Conservation (phyloP, 805 yeast genomes). For the Hanseniaspora occidentalis region DNA sequence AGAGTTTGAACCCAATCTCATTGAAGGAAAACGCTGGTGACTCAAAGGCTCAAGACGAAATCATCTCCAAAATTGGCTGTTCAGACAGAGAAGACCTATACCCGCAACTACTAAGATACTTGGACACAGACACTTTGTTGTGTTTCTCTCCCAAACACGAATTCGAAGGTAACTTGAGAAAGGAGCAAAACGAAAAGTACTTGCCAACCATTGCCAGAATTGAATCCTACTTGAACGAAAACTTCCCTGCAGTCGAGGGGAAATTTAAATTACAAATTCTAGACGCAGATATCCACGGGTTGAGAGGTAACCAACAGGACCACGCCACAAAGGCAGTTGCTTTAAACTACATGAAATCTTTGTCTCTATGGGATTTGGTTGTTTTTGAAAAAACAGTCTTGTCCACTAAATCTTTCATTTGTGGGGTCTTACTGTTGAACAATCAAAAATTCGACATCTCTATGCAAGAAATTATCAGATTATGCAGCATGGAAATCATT, state of each 20-base stretch:
- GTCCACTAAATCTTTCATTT: slow-evolving; percentile 73
- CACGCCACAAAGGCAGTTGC: slow-evolving; percentile 50
- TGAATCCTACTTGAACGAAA: slow-evolving; percentile 40
- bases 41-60: slow-evolving; percentile 28
- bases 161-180: slow-evolving; percentile 70
- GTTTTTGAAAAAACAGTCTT: slow-evolving; percentile 86
- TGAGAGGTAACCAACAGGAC: slow-evolving; percentile 69
- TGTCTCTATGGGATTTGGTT: slow-evolving; percentile 68
- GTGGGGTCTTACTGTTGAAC: slow-evolving; percentile 54
- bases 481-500: slow-evolving; percentile 70
- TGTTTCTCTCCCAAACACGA: slow-evolving; percentile 74
- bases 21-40: slow-evolving; percentile 2
- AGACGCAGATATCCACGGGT: slow-evolving; percentile 73
- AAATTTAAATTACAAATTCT: slow-evolving; percentile 39
- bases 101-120: slow-evolving; percentile 55
- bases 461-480: slow-evolving; percentile 60
- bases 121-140: slow-evolving; percentile 89
- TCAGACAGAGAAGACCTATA: slow-evolving; percentile 41
- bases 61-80: slow-evolving; percentile 46
- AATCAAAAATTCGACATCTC: slow-evolving; percentile 26
- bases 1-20: slow-evolving; percentile 20
- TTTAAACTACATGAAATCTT: slow-evolving; percentile 43
- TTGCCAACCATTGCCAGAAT: slow-evolving; percentile 60
- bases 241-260: slow-evolving; percentile 12
- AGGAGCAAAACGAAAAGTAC: slow-evolving; percentile 68